Evolutionary conservation across 139 green algal species (phyloP), one percentile per base, ranked within the genome.

Genomic region (Spirogloea muscicola): DNA sequence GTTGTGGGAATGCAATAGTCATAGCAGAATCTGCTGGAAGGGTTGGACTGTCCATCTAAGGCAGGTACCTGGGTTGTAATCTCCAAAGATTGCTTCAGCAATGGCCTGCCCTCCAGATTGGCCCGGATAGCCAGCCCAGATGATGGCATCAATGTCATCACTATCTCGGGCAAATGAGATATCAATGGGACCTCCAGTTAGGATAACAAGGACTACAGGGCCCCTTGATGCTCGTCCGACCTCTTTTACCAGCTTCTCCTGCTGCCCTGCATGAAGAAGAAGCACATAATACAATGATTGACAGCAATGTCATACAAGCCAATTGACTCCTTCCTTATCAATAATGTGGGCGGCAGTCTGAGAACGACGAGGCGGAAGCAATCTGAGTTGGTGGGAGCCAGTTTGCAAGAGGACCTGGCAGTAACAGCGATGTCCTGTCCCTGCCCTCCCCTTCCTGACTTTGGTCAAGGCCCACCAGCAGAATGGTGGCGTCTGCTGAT

Each of bases 41-140:
- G 16, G 16, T 27, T 13, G 16, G 44, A 52, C 13, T 52, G 44
- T 52, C 44, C 16, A 13, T 16, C 13, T 52, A 16, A 13, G 13
- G 13, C n/a, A n/a, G n/a, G n/a, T 44, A 74, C 66, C 48, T 3
- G 68, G 68, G 43, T 52, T 68, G 31, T 27, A 68, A 5, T 58
- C 55, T 34, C 68, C 68, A 52, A 77, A 72, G 3, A 77, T 29
- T 3, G 55, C 55, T 6, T 68, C 52, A 21, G 68, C 68, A 29
- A 77, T 1, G 27, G 55, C 68, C 52, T 44, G 18, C 36, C 57
- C 68, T 18, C 57, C 68, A 7, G 57, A 51, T 36, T 77, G 43
- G 5, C 68, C 68, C 27, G 68, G 68, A 36, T 77, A 77, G 5
- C 57, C 68, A 10, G 43, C 68, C 68, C 55, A 72, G 33, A 77